These are phyloP conservation scores for Moringa oleifera DNA, from an alignment of 345 rosid genomes.

Conservation along the genomic window DNA sequence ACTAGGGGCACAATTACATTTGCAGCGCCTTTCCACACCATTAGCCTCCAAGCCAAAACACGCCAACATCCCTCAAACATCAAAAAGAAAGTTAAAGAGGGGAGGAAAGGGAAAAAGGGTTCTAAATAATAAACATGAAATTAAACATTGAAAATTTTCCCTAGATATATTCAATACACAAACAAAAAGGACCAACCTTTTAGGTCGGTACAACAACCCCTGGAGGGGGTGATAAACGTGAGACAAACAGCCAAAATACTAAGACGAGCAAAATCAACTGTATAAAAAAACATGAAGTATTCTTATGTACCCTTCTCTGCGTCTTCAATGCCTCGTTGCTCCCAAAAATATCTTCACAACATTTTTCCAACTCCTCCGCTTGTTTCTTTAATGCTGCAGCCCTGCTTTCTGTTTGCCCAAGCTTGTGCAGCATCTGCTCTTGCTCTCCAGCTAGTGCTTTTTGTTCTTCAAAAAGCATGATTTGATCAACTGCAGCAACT, in stretches of 20 bases:
- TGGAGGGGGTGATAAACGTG: conserved; percentile 32
- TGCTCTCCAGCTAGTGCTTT: conserved; percentile 38
- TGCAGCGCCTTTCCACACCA: neutral
- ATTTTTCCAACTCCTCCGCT: conserved; percentile 46
- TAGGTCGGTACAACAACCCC: conserved; percentile 55
- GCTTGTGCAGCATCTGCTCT: conserved; percentile 30
- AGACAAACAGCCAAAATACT: conserved; percentile 36
- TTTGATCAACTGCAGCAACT: conserved; percentile 25
- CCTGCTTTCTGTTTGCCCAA: conserved; percentile 43
- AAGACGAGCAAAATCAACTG: conserved; percentile 53
- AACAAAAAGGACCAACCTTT: conserved; percentile 10
- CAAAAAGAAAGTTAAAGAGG: neutral
- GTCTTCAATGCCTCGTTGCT: conserved; percentile 44
- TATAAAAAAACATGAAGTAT: conserved; percentile 38
- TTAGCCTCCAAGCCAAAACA: too few species aligned
- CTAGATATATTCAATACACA: conserved; percentile 21
- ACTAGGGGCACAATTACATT: conserved; percentile 11
- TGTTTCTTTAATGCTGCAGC: conserved; percentile 43
- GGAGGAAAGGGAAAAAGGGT: neutral
- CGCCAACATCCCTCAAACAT: neutral
- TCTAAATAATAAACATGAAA: conserved; percentile 7
- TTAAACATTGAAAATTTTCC: conserved; percentile 15
- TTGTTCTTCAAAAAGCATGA: conserved; percentile 35
- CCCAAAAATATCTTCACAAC: conserved; percentile 33
- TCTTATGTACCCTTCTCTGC: conserved; percentile 44